These are phyloP conservation scores for Chrysoporthe austroafricana DNA, from an alignment of 2,329 filamentous ascomycete species.

Conservation along the genomic window DNA sequence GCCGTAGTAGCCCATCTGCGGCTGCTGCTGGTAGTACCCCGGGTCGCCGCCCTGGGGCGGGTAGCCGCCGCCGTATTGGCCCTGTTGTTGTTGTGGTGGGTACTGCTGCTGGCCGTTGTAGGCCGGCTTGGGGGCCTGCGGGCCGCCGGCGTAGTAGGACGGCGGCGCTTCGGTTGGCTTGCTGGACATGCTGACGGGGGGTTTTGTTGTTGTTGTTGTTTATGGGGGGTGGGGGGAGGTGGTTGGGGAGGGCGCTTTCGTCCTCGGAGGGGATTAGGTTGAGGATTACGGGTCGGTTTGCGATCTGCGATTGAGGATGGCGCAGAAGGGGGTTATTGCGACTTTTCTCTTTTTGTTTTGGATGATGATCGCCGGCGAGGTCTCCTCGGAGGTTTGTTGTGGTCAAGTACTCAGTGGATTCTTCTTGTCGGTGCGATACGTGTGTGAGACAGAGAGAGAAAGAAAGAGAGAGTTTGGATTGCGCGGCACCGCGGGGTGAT, in stretches of 20 bases:
- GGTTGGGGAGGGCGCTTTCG: neutral
- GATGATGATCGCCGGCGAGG: conserved; percentile 1
- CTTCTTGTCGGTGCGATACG: neutral
- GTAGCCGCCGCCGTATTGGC: conserved; percentile 16
- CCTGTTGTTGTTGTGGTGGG: conserved; percentile 2
- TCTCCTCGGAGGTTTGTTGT: neutral
- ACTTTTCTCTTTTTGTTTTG: neutral
- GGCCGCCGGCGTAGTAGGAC: conserved; percentile 23
- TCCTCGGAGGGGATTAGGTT: too few species aligned
- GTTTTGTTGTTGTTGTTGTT: neutral
- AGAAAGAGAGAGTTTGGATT: neutral
- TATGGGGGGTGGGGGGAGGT: neutral
- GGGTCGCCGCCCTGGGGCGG: conserved; percentile 15
- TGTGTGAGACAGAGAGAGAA: neutral
- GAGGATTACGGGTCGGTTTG: too few species aligned
- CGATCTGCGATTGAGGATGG: too few species aligned
- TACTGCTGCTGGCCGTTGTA: conserved; percentile 21
- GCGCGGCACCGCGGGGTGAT: neutral
- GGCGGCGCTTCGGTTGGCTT: conserved; percentile 26
- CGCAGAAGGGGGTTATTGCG: neutral
- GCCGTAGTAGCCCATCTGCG: conserved; percentile 21
- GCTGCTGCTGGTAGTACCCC: conserved; percentile 21
- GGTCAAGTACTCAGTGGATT: neutral
- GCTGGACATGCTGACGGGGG: conserved; percentile 19
- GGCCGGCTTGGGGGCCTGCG: conserved; percentile 24